phyloP scores from a whole-genome alignment of 345 rosid species.

The Arabidopsis thaliana region TAIR10.1 NC_003075.7:16654001-16654500 shows the following conservation, averaged over 20 bases:
- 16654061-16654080: conserved; percentile 93
- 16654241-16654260: not conserved
- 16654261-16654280: not conserved
- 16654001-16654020: conserved; percentile 84
- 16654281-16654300: not conserved
- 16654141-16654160: conserved; percentile 57
- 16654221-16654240: not conserved
- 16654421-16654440: not conserved
- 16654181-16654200: not conserved
- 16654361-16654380: not conserved
- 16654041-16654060: conserved; percentile 74
- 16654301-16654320: no score
- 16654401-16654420: not conserved
- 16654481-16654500: conserved; percentile 89
- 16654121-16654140: conserved; percentile 99
- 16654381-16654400: not conserved
- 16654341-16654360: no score
- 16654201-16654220: not conserved
- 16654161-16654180: conserved; percentile 1
- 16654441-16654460: conserved; percentile 91
- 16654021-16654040: conserved; percentile 83
- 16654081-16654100: conserved; percentile 94
- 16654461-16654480: conserved; percentile 84
- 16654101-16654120: conserved; percentile 86
- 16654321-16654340: no score